These are phyloP conservation scores for Friedmanniomyces endolithicus DNA, from an alignment of 495 filamentous ascomycete species.

Conservation along the genomic window DNA sequence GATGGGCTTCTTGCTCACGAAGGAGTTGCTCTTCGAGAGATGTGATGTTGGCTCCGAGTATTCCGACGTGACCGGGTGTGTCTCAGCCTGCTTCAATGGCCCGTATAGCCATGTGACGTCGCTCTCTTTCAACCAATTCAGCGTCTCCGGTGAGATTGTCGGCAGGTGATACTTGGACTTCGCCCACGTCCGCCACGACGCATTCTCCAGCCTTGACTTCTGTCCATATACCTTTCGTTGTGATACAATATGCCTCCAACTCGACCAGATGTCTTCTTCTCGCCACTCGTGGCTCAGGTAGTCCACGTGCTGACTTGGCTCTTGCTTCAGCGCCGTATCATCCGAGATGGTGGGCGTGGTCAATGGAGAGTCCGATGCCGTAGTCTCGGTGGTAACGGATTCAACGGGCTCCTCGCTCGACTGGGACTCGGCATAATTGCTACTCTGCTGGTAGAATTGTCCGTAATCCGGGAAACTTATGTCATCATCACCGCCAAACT, in stretches of 20 bases:
- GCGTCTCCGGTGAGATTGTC: conserved; percentile 74
- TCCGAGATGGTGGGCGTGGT: conserved; percentile 50
- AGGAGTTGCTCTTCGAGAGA: conserved; percentile 71
- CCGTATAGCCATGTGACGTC: conserved; percentile 98
- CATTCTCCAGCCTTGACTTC: conserved; percentile 77
- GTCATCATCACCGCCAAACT: not conserved
- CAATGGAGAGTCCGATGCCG: conserved; percentile 15
- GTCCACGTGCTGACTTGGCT: conserved; percentile 86
- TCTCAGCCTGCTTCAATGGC: conserved; percentile 58
- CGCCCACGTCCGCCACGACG: conserved; percentile 96
- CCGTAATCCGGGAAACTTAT: conserved; percentile 12
- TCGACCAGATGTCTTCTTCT: conserved; percentile 96
- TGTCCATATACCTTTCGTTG: conserved; percentile 69
- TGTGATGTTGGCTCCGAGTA: conserved; percentile 40
- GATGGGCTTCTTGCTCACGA: conserved; percentile 79
- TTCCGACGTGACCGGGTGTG: conserved; percentile 28
- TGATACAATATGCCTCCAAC: conserved; percentile 83
- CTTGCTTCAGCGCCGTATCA: conserved; percentile 61
- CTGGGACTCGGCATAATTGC: not conserved
- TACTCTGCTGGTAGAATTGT: conserved; percentile 5
- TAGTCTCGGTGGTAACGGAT: conserved; percentile 14
- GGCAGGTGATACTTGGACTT: conserved; percentile 74
- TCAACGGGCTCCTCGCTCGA: conserved; percentile 11
- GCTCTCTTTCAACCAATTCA: conserved; percentile 95
- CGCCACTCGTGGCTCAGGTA: conserved; percentile 92